phyloP scores from a whole-genome alignment of 345 rosid genomes.

The Gossypium australe region DNA sequence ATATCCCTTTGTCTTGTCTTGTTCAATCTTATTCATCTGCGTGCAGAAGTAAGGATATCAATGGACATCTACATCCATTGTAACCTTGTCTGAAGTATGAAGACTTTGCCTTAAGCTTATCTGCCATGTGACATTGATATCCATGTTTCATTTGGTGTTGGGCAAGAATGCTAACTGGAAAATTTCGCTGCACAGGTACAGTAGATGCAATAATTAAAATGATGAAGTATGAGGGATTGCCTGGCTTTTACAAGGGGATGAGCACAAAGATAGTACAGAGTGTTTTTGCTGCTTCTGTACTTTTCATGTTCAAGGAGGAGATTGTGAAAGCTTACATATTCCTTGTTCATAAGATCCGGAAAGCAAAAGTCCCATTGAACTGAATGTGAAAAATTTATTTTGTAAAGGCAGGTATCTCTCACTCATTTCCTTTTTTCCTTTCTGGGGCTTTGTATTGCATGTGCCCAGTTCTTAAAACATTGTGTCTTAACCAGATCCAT shows the following conservation, averaged over 20 bases:
- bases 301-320: slow-evolving; percentile 74
- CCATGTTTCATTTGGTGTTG: neutral
- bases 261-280: slow-evolving; percentile 72
- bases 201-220: slow-evolving; percentile 61
- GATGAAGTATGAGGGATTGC: slow-evolving; percentile 55
- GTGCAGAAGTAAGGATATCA: neutral
- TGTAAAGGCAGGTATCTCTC: neutral
- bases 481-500: neutral
- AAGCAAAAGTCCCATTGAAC: slow-evolving; percentile 17
- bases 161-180: slow-evolving; percentile 5
- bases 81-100: neutral
- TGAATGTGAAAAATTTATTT: slow-evolving; percentile 5
- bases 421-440: neutral
- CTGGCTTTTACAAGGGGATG: slow-evolving; percentile 66
- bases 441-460: neutral
- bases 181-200: slow-evolving; percentile 37
- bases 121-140: neutral
- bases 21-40: neutral
- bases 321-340: slow-evolving; percentile 46
- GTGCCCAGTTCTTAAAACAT: neutral
- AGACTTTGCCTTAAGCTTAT: too few relatives aligned
- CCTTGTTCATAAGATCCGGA: slow-evolving; percentile 34
- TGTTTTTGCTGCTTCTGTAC: slow-evolving; percentile 71
- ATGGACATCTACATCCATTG: neutral
- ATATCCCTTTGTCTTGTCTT: neutral